Percentiles rank a stretch among this genome's conserved stretches.
These are phyloP conservation scores for Alternaria atra DNA, from an alignment of 2,329 filamentous ascomycete species.

Conservation along the genomic window DNA sequence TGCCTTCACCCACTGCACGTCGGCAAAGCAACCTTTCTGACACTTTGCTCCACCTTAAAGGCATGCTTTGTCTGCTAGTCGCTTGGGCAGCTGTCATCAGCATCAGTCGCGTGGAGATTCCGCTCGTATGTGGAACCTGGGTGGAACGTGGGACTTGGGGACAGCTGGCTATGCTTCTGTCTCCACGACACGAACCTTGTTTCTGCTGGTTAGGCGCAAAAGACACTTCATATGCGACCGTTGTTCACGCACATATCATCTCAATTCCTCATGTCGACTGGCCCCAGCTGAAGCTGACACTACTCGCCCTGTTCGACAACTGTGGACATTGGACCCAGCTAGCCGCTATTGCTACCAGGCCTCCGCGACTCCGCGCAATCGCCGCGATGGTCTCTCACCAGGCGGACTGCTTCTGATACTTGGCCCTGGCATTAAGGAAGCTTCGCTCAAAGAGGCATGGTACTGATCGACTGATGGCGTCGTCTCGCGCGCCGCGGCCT, in stretches of 20 bases:
- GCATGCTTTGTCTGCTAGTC: slow-evolving; percentile 1
- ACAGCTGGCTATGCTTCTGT: slow-evolving; percentile 20
- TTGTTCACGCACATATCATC: slow-evolving; percentile 4
- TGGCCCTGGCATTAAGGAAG: slow-evolving; percentile 25
- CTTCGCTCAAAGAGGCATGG: slow-evolving; percentile 22
- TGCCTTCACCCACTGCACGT: slow-evolving; percentile 1
- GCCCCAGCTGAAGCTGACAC: slow-evolving; percentile 2
- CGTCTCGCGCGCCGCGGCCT: slow-evolving; percentile 12
- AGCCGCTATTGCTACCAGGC: slow-evolving; percentile 7
- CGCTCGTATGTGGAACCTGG: background rate
- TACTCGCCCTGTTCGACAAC: slow-evolving; percentile 7
- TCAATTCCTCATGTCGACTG: background rate
- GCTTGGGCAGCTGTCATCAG: slow-evolving; percentile 8
- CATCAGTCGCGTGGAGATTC: background rate
- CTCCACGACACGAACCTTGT: slow-evolving; percentile 21
- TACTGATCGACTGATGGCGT: slow-evolving; percentile 33
- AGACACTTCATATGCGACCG: slow-evolving; percentile 10
- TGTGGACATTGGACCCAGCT: background rate
- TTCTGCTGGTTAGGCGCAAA: slow-evolving; percentile 15
- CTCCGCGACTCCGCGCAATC: slow-evolving; percentile 3
- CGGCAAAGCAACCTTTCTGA: slow-evolving; percentile 4
- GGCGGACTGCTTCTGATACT: slow-evolving; percentile 23
- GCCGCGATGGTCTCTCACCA: slow-evolving; percentile 21
- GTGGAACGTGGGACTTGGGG: slow-evolving; percentile 30
- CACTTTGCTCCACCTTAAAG: slow-evolving; percentile 6